Evolutionary conservation across 768 basidiomycete species (phyloP), one percentile per base, ranked within the genome.

Genomic region (Leccinellum rugosiceps): DNA sequence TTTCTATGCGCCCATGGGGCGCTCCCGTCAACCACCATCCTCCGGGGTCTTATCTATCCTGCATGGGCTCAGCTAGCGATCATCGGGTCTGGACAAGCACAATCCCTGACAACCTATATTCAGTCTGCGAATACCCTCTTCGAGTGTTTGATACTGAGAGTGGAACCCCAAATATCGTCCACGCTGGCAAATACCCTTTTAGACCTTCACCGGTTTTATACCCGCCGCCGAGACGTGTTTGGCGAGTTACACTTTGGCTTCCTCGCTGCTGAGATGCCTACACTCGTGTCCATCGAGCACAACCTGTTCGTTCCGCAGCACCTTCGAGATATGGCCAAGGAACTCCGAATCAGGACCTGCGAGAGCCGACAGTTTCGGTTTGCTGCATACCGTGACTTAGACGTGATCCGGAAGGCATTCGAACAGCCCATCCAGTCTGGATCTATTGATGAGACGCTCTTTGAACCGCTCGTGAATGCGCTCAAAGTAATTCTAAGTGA

Each of bases 31-130:
- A 88, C 88, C 1, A 90, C 88, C 0, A 78, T 93, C 46, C 72
- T 94, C 38, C 75, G 79, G 54, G 89, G 90, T 14, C 70, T 94
- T 17, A 80, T 91, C n/a, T 92, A 90, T 68, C 89, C 88, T 19
- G 83, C 85, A 5, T 94, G 90, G 91, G 75, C 78, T 50, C 73
- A 80, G 21, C 81, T 77, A n/a, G 81, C 84, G 13, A 71, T 72
- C 10, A 67, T 76, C 44, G 64, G 72, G 1, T 63, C 68, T 0
- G 65, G 75, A 38, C 76, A 80, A 54, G 73, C 73, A 0, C 70
- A 74, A 25, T 65, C 77, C n/a, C 69, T 80, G 3, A 75, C 79
- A 45, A 75, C 77, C 4, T 83, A 85, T 54, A 73, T 93, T 28
- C 76, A 75, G 35, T 82, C 87, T 7, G 84, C 86, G 21, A 91